Evolutionary conservation across 108 stramenopile species (phyloP).

Genomic region (Seminavis robusta): DNA sequence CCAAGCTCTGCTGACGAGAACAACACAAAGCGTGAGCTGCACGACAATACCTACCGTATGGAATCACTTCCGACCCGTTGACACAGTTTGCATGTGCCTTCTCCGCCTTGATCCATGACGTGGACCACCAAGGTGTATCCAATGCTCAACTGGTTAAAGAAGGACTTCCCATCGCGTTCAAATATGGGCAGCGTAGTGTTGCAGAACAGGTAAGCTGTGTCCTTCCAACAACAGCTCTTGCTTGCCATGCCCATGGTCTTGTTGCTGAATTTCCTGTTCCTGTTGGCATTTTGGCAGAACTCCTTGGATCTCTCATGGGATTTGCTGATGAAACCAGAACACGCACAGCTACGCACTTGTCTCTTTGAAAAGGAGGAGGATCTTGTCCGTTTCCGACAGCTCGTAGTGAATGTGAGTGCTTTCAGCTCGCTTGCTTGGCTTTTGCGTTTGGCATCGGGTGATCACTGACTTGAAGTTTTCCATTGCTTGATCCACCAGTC

Average conservation of each 20-base stretch:
- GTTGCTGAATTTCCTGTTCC: no score
- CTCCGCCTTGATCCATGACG: no score
- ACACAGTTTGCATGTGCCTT: constrained; percentile 39
- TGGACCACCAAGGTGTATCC: constrained; percentile 31
- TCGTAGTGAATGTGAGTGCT: constrained; percentile 57
- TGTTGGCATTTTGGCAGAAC: no score
- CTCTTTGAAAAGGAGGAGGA: constrained; percentile 28
- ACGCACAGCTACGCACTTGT: constrained; percentile 18
- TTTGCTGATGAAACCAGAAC: constrained; percentile 21
- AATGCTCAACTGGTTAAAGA: constrained; percentile 41
- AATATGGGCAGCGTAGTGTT: constrained; percentile 35
- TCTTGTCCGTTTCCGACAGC: constrained; percentile 36
- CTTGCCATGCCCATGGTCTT: no score
- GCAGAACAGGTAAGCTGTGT: no score
- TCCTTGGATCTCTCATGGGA: constrained; percentile 46
- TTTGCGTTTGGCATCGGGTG: no score
- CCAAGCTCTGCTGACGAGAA: neutral
- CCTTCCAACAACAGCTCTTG: no score
- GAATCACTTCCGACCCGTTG: constrained; percentile 23
- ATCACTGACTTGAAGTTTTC: no score
- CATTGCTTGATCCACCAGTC: no score
- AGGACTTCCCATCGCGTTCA: constrained; percentile 29
- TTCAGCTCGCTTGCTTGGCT: no score
- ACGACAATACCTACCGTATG: constrained; percentile 10
- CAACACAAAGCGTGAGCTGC: no score